A percentile compares a stretch with the other conserved stretches of the same genome.
Evolutionary conservation across 2,329 filamentous ascomycete species (phyloP).

Genomic region (Aspergillus bombycis): DNA sequence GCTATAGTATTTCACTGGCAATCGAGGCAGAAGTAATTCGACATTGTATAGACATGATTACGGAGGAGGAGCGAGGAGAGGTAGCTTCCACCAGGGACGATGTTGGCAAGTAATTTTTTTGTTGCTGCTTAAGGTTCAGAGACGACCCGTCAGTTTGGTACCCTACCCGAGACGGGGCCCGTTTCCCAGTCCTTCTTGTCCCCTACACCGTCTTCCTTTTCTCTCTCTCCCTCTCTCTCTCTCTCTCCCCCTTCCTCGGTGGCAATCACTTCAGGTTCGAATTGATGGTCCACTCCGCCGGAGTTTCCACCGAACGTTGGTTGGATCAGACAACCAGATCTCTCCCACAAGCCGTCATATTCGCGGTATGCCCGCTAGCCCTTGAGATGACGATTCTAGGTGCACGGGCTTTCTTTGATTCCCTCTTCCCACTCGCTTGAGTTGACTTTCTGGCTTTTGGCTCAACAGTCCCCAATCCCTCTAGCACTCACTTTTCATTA

Average conservation of each 20-base stretch:
- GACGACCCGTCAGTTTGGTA: constrained; percentile 30
- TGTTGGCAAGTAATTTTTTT: constrained; percentile 7
- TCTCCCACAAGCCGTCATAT: too few relatives aligned
- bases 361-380: not conserved
- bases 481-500: not conserved
- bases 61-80: not conserved
- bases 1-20: not conserved
- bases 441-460: not conserved
- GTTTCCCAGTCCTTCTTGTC: constrained; percentile 10
- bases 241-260: not conserved
- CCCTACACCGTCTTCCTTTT: constrained; percentile 8
- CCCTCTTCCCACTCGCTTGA: not conserved
- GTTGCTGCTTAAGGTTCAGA: constrained; percentile 16
- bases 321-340: not conserved
- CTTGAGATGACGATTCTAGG: not conserved
- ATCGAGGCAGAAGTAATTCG: not conserved
- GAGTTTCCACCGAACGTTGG: not conserved
- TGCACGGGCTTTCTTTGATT: not conserved
- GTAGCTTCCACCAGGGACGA: not conserved
- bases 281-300: not conserved
- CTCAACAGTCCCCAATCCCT: not conserved
- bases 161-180: constrained; percentile 23
- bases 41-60: not conserved
- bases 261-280: not conserved
- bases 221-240: constrained; percentile 7